Conservation (phyloP, 2,329 filamentous ascomycete species). For the Ophiostoma tasmaniense region DNA sequence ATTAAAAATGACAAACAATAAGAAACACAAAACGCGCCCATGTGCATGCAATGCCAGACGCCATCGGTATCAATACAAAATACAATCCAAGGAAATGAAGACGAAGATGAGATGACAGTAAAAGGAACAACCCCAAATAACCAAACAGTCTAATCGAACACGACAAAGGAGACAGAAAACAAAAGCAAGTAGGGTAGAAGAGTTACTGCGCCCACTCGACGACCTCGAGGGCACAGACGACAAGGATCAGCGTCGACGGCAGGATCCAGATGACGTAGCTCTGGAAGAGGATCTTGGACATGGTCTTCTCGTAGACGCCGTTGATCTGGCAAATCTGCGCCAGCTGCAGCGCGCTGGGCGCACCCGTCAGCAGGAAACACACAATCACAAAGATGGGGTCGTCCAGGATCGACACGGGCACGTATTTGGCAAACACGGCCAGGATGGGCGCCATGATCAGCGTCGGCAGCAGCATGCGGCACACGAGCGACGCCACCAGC, state of each 20-base stretch:
- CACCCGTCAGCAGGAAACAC: slow-evolving; percentile 90
- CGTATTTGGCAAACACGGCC: slow-evolving; percentile 78
- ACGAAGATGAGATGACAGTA: neutral
- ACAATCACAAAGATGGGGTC: slow-evolving; percentile 98
- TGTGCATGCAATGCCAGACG: slow-evolving; percentile 10
- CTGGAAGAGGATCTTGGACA: slow-evolving; percentile 89
- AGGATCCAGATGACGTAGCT: slow-evolving; percentile 97
- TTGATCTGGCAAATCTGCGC: slow-evolving; percentile 99
- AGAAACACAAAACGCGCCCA: neutral
- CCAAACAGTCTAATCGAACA: neutral
- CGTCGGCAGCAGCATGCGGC: slow-evolving; percentile 87
- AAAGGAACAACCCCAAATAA: too few relatives aligned
- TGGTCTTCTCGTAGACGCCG: slow-evolving; percentile 86
- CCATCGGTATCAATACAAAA: slow-evolving; percentile 13
- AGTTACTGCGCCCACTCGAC: slow-evolving; percentile 66
- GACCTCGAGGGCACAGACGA: slow-evolving; percentile 85
- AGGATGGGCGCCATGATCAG: slow-evolving; percentile 86
- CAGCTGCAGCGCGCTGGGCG: slow-evolving; percentile 85
- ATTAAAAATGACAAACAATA: neutral
- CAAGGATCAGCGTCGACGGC: slow-evolving; percentile 81
- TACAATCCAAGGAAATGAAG: neutral
- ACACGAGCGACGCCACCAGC: slow-evolving; percentile 74
- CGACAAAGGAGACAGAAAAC: neutral
- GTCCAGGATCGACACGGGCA: slow-evolving; percentile 87
- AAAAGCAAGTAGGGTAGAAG: neutral